Base-by-base conservation (phyloP, 148 eudicot species). In the Dysphania ambrosioides region DNA sequence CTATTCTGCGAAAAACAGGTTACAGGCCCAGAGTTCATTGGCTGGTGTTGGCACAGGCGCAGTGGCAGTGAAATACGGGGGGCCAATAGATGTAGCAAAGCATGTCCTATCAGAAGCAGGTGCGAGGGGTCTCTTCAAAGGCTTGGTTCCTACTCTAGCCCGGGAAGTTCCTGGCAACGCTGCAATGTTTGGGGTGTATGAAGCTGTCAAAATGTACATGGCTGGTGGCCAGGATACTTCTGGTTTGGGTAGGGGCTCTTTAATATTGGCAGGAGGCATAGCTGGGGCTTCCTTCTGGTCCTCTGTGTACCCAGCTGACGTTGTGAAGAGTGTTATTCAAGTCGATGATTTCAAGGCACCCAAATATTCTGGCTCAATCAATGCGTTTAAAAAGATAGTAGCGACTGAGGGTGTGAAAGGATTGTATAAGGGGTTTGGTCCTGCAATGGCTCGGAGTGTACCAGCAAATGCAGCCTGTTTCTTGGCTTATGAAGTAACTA, bases 401-500 rank as follows among this genome's bases (percentile, higher is more conserved):
- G 83, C 79, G 4, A 47, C 87, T 0, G 99, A 95, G 74, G 99
- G 99, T 58, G 86, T 84, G 30, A 89, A 88, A 66, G 99, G 99
- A 21, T 72, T 95, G 71, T 95, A 95, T 74, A 95, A 92, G 80
- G 99, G 99, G 29, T 95, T 92, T 66, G 97, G 97, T 36, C 99
- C 99, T 31, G 97, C 99, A 12, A 92, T 95, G 97, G 91, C 79
- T 0, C 78, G 99, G 30, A 95, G 99, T 65, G 87, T 92, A 42
- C 97, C 99, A 3, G 99, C 99, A 10, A 95, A 95, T 85, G 99
- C 93, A 1, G 97, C 99, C 23, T 95, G 99, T 83, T 95, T 95
- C 87, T 85, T 90, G 90, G 99, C 90, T 2, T 95, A 95, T 80
- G 99, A 95, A 78, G 61, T 95, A n/a, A 89, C 97, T 16, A 84